phyloP scores from a whole-genome alignment of 2,329 filamentous ascomycete genomes.

The Pyrenophora seminiperda region DNA sequence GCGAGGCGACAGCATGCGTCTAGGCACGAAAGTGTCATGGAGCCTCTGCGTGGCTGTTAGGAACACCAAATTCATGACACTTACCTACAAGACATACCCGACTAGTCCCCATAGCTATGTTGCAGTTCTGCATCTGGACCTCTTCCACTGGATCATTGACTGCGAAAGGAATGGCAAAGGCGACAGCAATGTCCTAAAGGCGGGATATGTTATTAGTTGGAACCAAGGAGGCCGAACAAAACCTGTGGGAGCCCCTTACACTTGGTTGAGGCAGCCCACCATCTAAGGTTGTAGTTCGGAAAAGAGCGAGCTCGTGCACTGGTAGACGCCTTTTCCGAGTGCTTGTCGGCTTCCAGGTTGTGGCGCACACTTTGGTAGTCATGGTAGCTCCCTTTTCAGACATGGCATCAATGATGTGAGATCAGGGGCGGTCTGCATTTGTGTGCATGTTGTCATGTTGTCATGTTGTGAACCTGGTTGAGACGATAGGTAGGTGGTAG shows the following conservation, averaged over 20 bases:
- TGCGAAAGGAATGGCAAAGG: slow-evolving; percentile 11
- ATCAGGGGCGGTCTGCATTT: no score
- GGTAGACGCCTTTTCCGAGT: slow-evolving; percentile 30
- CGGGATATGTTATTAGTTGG: slow-evolving; percentile 17
- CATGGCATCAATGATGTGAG: no score
- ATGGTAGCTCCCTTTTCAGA: no score
- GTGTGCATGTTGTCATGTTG: no score
- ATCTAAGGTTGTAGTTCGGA: slow-evolving; percentile 35
- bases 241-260: slow-evolving; percentile 25
- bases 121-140: slow-evolving; percentile 11
- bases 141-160: slow-evolving; percentile 37
- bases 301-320: slow-evolving; percentile 34
- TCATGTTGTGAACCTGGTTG: no score
- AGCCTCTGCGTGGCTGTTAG: slow-evolving; percentile 2
- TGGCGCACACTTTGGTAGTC: neutral
- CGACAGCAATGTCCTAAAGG: slow-evolving; percentile 20
- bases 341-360: slow-evolving; percentile 1
- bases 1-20: neutral
- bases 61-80: neutral
- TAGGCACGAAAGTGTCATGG: neutral
- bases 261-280: slow-evolving; percentile 33
- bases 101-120: no score
- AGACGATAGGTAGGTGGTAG: neutral
- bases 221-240: neutral
- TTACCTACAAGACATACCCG: neutral